Evolutionary conservation across 176 grass and related monocot species (phyloP).

Genomic region (Pharus latifolius): DNA sequence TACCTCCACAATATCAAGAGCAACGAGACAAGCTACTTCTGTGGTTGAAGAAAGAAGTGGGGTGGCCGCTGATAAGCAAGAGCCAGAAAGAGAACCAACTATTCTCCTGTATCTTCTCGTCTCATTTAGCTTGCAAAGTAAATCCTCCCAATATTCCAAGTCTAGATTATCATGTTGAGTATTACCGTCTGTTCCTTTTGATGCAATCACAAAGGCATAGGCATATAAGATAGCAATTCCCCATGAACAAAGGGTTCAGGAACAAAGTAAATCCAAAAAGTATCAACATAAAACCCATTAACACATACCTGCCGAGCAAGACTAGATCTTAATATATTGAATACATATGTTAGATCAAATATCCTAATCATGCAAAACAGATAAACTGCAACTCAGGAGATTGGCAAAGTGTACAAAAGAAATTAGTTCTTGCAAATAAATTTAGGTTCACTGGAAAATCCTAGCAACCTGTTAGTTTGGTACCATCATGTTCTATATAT

Average conservation of each 20-base stretch:
- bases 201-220: constrained; percentile 7
- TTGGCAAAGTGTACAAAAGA: background rate
- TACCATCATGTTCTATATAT: background rate
- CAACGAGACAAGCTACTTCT: constrained; percentile 64
- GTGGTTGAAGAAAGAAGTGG: constrained; percentile 78
- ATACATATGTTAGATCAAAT: background rate
- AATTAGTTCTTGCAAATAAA: background rate
- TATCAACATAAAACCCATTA: background rate
- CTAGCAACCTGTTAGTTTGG: background rate
- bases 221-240: constrained; percentile 1
- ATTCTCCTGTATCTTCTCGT: constrained; percentile 86
- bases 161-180: constrained; percentile 25
- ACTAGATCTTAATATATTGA: background rate
- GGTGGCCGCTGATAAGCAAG: constrained; percentile 58
- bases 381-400: too few relatives aligned
- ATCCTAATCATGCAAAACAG: too few relatives aligned
- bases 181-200: constrained; percentile 34
- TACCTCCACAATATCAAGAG: constrained; percentile 86
- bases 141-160: constrained; percentile 86
- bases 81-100: constrained; percentile 77
- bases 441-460: background rate
- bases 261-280: background rate
- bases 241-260: background rate
- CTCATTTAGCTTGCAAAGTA: constrained; percentile 66
- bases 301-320: background rate